A percentile compares a stretch with the other conserved stretches of the same genome.
These are phyloP conservation scores for Lactarius hengduanensis DNA, from an alignment of 768 basidiomycete genomes.

Conservation along the genomic window DNA sequence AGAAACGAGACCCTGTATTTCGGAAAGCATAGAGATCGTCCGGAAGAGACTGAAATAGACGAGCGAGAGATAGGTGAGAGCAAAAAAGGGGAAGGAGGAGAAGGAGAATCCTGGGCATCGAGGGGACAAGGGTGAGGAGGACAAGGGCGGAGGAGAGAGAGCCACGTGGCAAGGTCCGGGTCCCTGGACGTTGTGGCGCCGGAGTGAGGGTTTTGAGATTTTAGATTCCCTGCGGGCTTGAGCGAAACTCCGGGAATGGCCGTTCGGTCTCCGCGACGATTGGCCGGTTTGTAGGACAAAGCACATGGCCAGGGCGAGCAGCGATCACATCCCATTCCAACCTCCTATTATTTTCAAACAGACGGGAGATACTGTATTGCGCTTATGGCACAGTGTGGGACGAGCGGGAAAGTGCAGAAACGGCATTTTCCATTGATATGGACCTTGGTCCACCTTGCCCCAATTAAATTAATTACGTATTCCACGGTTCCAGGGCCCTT, in stretches of 20 bases:
- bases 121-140: conserved; percentile 32
- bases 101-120: not conserved
- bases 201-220: conserved; percentile 18
- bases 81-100: conserved; percentile 1
- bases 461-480: conserved; percentile 32
- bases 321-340: conserved; percentile 6
- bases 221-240: conserved; percentile 14
- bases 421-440: conserved; percentile 31
- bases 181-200: conserved; percentile 31
- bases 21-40: conserved; percentile 82
- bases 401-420: conserved; percentile 25
- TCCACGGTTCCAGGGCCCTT: conserved; percentile 31
- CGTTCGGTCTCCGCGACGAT: conserved; percentile 29
- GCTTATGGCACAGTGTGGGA: conserved; percentile 27
- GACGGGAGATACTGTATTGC: conserved; percentile 26
- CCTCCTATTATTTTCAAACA: not conserved
- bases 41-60: conserved; percentile 64
- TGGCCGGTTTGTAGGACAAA: conserved; percentile 9
- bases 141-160: conserved; percentile 11
- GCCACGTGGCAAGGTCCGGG: conserved; percentile 26
- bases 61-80: conserved; percentile 22
- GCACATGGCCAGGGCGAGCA: conserved; percentile 25
- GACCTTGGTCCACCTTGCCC: conserved; percentile 18
- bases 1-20: conserved; percentile 80
- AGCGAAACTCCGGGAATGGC: conserved; percentile 22